Percentiles rank a stretch among this genome's conserved stretches.
Conservation (phyloP, 352 stramenopile genomes). For the Pythium utonaiense region DNA sequence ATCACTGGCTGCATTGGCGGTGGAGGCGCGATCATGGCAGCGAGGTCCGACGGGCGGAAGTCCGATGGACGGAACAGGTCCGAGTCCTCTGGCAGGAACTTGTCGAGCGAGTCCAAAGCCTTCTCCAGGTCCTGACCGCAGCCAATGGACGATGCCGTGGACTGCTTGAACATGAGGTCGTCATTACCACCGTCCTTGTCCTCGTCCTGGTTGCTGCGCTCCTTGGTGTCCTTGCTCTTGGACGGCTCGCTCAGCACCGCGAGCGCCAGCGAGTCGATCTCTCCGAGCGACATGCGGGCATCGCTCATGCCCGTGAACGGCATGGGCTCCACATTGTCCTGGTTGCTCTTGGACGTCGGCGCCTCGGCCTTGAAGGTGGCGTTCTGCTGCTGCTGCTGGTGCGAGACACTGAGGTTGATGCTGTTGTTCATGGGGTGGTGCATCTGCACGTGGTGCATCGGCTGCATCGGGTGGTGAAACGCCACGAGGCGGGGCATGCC, state of each 20-base stretch:
- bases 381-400: conserved; percentile 38
- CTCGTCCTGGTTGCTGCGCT: not conserved
- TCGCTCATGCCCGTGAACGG: conserved; percentile 55
- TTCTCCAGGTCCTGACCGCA: conserved; percentile 59
- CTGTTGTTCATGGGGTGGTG: conserved; percentile 27
- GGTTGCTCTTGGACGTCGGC: not conserved
- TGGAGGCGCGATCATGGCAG: conserved; percentile 15
- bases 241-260: conserved; percentile 40
- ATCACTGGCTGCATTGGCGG: conserved; percentile 11
- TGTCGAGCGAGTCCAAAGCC: conserved; percentile 71
- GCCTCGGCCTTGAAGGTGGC: conserved; percentile 28
- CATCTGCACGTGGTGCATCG: conserved; percentile 20
- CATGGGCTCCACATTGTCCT: conserved; percentile 57
- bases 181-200: conserved; percentile 2
- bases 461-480: conserved; percentile 22
- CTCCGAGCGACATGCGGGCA: conserved; percentile 27
- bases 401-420: conserved; percentile 58
- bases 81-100: conserved; percentile 58
- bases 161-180: conserved; percentile 13
- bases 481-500: conserved; percentile 20
- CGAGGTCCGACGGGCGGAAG: conserved; percentile 19
- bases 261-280: conserved; percentile 64
- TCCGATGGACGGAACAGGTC: conserved; percentile 46
- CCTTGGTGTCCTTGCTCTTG: conserved; percentile 7
- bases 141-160: conserved; percentile 24